Base-by-base conservation (phyloP, 306 rosid species). In the Potentilla sterilis region DNA sequence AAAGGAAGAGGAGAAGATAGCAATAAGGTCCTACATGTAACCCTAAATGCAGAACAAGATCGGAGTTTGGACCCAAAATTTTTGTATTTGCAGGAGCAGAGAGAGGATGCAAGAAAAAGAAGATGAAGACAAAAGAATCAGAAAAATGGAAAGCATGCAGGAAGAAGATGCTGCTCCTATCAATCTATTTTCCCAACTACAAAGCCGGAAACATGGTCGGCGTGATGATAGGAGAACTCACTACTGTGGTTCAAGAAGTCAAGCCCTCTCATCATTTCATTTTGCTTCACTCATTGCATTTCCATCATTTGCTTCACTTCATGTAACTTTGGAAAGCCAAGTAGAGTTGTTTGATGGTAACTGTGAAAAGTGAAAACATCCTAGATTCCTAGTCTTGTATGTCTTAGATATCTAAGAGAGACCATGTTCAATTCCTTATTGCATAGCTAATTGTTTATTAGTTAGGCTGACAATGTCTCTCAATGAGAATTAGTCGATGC, bases 131-230 rank as follows among this genome's bases (percentile, higher is more conserved):
- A 84, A 75, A n/a, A 87, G 5, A 67, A 67, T 35, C 82, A 80
- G 61, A 28, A 62, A 82, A 76, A 21, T 80, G 49, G 55, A 74
- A 78, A 77, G 44, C 76, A 59, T 58, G 69, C 77, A 69, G 9
- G 55, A 79, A 82, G 76, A 55, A 28, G 49, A 35, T 47, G 80
- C 18, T 52, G 69, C 41, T 5, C 11, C 38, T 32, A 59, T 28
- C 65, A 24, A 28, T 28, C 65, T 58, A 77, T 78, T 81, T 84
- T 76, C 86, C 86, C 85, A 59, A 24, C 0, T 43, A 7, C 34
- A 85, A 84, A 84, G 82, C 71, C 79, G 48, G 63, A 69, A 1
- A 79, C 87, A 84, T 77, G 92, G 89, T 85, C 90, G 92, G 93
- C 85, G 81, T 69, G 19, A 73, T 88, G 84, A 83, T 28, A 81